Conservation (phyloP, 2,329 filamentous ascomycete species). For the Arachnopeziza araneosa region DNA sequence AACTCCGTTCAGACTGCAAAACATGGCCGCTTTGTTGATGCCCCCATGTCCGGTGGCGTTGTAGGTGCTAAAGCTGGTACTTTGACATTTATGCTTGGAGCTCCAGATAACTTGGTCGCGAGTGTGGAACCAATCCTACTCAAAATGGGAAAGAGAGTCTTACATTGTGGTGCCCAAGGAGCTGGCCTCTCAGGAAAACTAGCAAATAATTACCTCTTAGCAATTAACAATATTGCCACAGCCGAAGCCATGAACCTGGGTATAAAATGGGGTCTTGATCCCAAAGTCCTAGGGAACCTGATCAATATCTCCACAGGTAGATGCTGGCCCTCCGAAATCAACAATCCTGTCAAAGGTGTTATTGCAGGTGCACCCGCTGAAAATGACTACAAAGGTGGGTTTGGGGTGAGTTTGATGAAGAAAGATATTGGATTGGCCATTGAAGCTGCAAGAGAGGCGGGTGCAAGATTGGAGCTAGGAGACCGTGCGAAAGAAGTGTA, state of each 20-base stretch:
- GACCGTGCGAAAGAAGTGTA: conserved; percentile 62
- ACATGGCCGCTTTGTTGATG: conserved; percentile 80
- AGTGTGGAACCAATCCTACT: conserved; percentile 64
- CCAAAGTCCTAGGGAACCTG: conserved; percentile 66
- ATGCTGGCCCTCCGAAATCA: conserved; percentile 94
- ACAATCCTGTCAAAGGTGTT: conserved; percentile 89
- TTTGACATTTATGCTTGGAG: conserved; percentile 93
- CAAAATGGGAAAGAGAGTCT: conserved; percentile 78
- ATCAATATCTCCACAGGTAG: conserved; percentile 92
- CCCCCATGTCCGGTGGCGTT: conserved; percentile 94
- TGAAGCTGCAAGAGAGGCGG: conserved; percentile 62
- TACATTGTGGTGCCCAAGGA: conserved; percentile 81
- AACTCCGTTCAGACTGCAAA: conserved; percentile 59
- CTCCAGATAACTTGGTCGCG: conserved; percentile 53
- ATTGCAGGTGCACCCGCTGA: conserved; percentile 69
- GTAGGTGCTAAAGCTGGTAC: conserved; percentile 84
- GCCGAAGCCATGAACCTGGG: conserved; percentile 55
- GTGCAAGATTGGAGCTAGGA: conserved; percentile 60
- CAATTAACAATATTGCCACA: conserved; percentile 75
- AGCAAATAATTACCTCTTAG: conserved; percentile 94
- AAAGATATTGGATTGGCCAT: conserved; percentile 74
- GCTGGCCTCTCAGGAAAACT: conserved; percentile 87
- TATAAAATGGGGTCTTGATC: conserved; percentile 49
- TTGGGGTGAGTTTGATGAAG: conserved; percentile 72
- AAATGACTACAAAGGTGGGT: conserved; percentile 72